phyloP scores from a whole-genome alignment of 768 basidiomycete genomes.

The Tubosaeta sp. region DNA sequence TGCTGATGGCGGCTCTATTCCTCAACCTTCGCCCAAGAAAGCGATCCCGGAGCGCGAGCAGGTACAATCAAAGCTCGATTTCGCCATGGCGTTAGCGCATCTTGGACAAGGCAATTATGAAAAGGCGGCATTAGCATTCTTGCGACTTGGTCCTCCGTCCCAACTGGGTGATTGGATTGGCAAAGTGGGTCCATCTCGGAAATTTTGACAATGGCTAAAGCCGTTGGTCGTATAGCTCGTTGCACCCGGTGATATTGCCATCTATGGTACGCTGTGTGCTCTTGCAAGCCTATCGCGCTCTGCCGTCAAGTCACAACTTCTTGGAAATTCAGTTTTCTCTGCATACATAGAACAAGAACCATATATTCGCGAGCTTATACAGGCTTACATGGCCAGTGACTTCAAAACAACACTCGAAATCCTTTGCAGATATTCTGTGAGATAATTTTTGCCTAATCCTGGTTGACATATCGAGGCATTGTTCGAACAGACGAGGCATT shows the following conservation, averaged over 20 bases:
- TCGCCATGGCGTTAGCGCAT: slow-evolving; percentile 74
- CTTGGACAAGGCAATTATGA: slow-evolving; percentile 72
- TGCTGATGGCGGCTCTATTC: slow-evolving; percentile 14
- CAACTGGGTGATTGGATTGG: slow-evolving; percentile 77
- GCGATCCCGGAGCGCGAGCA: slow-evolving; percentile 54
- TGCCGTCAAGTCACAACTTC: slow-evolving; percentile 60
- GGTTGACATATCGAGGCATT: neutral
- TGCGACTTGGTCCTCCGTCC: slow-evolving; percentile 61
- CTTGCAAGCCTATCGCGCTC: slow-evolving; percentile 72
- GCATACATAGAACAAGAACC: slow-evolving; percentile 83
- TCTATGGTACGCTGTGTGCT: slow-evolving; percentile 81
- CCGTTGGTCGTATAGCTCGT: slow-evolving; percentile 43
- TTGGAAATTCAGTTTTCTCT: slow-evolving; percentile 68
- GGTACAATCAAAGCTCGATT: slow-evolving; percentile 73
- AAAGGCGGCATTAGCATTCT: slow-evolving; percentile 71
- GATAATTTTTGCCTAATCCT: slow-evolving; percentile 4
- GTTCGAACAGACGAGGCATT: slow-evolving; percentile 62
- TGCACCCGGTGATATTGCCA: slow-evolving; percentile 77
- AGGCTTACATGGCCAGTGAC: slow-evolving; percentile 80
- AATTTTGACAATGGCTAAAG: neutral
- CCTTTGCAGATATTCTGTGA: slow-evolving; percentile 67
- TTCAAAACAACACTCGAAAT: slow-evolving; percentile 81
- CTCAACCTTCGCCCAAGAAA: slow-evolving; percentile 36
- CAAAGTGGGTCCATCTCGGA: slow-evolving; percentile 40
- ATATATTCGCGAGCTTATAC: slow-evolving; percentile 81